Evolutionary conservation across 2,329 filamentous ascomycete genomes (phyloP).

Genomic region (Aspergillus clavatus): DNA sequence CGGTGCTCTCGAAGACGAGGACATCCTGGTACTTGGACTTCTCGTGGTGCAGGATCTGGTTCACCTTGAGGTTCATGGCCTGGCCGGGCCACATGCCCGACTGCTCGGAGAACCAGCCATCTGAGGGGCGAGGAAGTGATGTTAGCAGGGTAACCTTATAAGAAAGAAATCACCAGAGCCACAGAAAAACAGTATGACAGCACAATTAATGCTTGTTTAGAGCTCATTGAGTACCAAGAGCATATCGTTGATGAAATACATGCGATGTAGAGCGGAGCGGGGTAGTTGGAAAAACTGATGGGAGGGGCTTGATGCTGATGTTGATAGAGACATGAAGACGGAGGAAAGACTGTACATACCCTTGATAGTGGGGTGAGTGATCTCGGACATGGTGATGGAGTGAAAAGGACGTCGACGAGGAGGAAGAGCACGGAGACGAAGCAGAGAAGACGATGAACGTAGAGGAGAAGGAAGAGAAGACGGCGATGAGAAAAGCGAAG

Average conservation of each 20-base stretch:
- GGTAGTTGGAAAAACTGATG: conserved; percentile 8
- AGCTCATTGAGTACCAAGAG: not conserved
- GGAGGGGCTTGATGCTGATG: conserved; percentile 9
- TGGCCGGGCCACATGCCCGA: conserved; percentile 99
- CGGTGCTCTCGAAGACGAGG: conserved; percentile 95
- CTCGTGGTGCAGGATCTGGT: conserved; percentile 97
- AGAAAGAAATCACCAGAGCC: too few relatives aligned
- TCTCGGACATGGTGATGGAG: conserved; percentile 58
- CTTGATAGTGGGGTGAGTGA: conserved; percentile 72
- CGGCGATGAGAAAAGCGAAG: conserved; percentile 7
- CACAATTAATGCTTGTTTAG: not conserved
- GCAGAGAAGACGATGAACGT: conserved; percentile 21
- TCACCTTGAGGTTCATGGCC: conserved; percentile 97
- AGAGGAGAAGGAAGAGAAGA: conserved; percentile 14
- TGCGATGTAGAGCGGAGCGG: not conserved
- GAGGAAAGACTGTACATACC: conserved; percentile 45
- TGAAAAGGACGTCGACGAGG: conserved; percentile 16
- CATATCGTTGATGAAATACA: not conserved
- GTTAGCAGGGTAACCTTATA: conserved; percentile 7
- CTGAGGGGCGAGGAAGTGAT: conserved; percentile 45
- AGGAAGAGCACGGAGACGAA: conserved; percentile 13
- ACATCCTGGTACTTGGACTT: conserved; percentile 99
- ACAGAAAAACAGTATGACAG: not conserved
- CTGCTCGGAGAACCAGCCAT: conserved; percentile 99
- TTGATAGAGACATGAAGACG: conserved; percentile 1